Evolutionary conservation across 2,329 filamentous ascomycete genomes (phyloP).

Genomic region (Ophidiomyces ophidiicola): DNA sequence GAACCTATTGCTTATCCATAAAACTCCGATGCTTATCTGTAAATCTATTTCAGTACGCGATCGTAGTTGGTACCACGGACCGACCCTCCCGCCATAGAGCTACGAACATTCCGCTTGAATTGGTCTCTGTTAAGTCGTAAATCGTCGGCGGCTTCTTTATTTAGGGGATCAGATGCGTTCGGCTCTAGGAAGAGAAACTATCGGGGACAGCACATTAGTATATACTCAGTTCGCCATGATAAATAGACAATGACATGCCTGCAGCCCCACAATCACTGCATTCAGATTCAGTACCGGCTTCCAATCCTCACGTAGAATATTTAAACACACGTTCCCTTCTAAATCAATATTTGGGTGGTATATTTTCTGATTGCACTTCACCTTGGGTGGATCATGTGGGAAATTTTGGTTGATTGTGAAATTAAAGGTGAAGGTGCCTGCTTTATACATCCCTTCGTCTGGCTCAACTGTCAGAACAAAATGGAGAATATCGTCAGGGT

Average conservation of each 20-base stretch:
- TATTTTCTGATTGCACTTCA: conserved; percentile 94
- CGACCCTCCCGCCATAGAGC: conserved; percentile 66
- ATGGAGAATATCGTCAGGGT: conserved; percentile 47
- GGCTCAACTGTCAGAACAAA: conserved; percentile 40
- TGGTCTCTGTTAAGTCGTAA: conserved; percentile 70
- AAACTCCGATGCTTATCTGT: too few relatives aligned
- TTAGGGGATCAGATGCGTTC: conserved; percentile 92
- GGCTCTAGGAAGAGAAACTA: conserved; percentile 96
- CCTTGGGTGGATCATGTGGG: conserved; percentile 93
- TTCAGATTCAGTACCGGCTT: conserved; percentile 96
- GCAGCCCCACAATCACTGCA: conserved; percentile 86
- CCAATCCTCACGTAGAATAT: conserved; percentile 96
- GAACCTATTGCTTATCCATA: too few relatives aligned
- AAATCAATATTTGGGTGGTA: conserved; percentile 99
- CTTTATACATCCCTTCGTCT: conserved; percentile 64
- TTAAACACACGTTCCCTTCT: conserved; percentile 94
- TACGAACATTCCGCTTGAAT: conserved; percentile 83
- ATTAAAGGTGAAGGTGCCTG: conserved; percentile 74
- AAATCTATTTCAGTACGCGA: conserved; percentile 52
- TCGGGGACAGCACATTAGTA: neutral
- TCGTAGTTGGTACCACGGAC: conserved; percentile 67
- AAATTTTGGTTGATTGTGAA: conserved; percentile 92
- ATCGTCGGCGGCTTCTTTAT: conserved; percentile 95
- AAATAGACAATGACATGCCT: conserved; percentile 42
- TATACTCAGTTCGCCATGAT: neutral